These are phyloP conservation scores for Cruciata laevipes DNA, from an alignment of 257 asterid genomes.

Conservation along the genomic window DNA sequence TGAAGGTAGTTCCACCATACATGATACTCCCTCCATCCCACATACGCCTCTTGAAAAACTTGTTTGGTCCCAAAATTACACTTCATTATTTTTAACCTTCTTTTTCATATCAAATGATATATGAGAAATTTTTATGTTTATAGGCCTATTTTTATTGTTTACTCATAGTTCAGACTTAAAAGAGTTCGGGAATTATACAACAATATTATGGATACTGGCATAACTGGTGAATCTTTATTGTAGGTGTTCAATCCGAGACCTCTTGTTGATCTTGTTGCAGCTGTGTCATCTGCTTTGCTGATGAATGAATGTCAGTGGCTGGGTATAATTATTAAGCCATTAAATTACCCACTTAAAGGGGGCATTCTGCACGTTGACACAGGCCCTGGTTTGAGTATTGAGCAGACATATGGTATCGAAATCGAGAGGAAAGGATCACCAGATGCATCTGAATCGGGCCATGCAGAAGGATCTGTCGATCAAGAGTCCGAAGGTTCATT, in stretches of 20 bases:
- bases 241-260: conserved; percentile 92
- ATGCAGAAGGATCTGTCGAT: conserved; percentile 18
- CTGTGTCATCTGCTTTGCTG: conserved; percentile 92
- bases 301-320: conserved; percentile 95
- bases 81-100: not conserved
- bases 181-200: not conserved
- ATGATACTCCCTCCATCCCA: not conserved
- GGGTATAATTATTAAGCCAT: conserved; percentile 79
- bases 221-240: conserved; percentile 6
- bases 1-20: conserved; percentile 53
- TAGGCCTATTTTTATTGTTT: not conserved
- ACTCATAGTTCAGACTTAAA: not conserved
- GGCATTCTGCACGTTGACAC: conserved; percentile 82
- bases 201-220: not conserved
- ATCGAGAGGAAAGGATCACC: conserved; percentile 54
- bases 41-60: too few relatives aligned
- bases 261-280: conserved; percentile 91
- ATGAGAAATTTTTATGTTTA: not conserved
- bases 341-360: conserved; percentile 77
- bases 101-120: not conserved
- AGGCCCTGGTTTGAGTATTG: conserved; percentile 94
- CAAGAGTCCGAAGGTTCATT: conserved; percentile 29
- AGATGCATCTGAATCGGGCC: conserved; percentile 24
- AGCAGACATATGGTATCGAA: conserved; percentile 58
- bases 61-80: too few relatives aligned